Evolutionary conservation across 108 stramenopile genomes (phyloP).

Genomic region (Nitzschia inconspicua): DNA sequence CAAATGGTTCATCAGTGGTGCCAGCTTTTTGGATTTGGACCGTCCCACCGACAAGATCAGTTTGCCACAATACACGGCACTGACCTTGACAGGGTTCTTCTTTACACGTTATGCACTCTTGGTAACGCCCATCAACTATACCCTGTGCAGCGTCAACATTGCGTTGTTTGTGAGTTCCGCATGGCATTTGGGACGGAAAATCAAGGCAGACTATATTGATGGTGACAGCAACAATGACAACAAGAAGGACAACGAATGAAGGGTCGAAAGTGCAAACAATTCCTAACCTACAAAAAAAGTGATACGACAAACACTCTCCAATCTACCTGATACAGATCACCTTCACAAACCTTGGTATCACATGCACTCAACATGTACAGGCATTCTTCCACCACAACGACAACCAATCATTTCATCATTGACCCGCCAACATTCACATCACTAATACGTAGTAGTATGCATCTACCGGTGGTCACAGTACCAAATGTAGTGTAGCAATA

Average conservation of each 20-base stretch:
- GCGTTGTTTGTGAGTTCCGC: slow-evolving; percentile 76
- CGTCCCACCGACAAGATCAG: slow-evolving; percentile 85
- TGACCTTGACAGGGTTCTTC: slow-evolving; percentile 84
- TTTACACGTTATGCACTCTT: slow-evolving; percentile 80
- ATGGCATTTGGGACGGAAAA: slow-evolving; percentile 83
- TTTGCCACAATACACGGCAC: slow-evolving; percentile 78
- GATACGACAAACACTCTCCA: no score
- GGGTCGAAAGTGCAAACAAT: no score
- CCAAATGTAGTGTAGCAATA: no score
- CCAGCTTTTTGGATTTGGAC: slow-evolving; percentile 75
- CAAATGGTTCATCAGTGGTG: slow-evolving; percentile 85
- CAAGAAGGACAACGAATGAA: background rate
- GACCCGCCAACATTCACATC: no score
- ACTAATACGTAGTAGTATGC: no score
- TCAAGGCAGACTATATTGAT: slow-evolving; percentile 77
- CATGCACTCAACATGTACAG: no score
- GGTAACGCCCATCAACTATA: slow-evolving; percentile 81
- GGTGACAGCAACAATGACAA: slow-evolving; percentile 14
- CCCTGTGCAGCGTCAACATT: slow-evolving; percentile 76
- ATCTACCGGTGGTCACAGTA: no score
- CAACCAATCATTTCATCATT: no score
- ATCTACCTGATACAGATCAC: no score
- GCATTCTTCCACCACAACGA: no score
- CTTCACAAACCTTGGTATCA: no score
- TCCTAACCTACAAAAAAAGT: no score